Percentiles rank a stretch among this genome's conserved stretches.
Conservation (phyloP, 352 stramenopile genomes). For the Globisporangium cederbergense region DNA sequence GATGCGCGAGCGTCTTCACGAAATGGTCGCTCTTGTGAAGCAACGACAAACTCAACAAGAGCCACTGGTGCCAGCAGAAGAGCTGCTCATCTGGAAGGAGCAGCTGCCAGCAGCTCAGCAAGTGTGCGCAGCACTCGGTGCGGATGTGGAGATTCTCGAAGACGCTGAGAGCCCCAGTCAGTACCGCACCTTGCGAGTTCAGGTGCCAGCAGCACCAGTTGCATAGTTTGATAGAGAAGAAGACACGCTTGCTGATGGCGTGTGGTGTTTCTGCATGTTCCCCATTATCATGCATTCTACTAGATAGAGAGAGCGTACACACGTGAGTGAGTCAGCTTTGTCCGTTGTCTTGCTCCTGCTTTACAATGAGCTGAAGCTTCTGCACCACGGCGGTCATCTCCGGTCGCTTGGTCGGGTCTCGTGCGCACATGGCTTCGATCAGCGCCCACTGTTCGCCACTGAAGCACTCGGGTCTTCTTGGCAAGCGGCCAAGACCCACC, state of each 20-base stretch:
- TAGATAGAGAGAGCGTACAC: not conserved
- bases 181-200: constrained; percentile 15
- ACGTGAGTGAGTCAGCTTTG: no score
- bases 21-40: constrained; percentile 30
- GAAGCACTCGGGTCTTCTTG: not conserved
- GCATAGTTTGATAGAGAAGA: constrained; percentile 3
- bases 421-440: not conserved
- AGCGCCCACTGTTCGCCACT: not conserved
- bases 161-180: constrained; percentile 8
- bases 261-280: not conserved
- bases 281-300: not conserved
- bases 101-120: constrained; percentile 22
- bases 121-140: constrained; percentile 13
- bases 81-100: constrained; percentile 57
- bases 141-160: constrained; percentile 11
- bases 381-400: not conserved
- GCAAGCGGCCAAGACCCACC: constrained; percentile 2
- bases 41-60: constrained; percentile 4
- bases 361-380: not conserved
- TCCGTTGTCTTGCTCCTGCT: not conserved
- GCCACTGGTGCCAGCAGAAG: constrained; percentile 10
- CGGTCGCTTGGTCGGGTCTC: not conserved
- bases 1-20: constrained; percentile 38
- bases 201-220: not conserved
- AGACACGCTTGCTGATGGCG: not conserved